Evolutionary conservation across 257 asterid genomes (phyloP).

Genomic region (Rauvolfia tetraphylla): DNA sequence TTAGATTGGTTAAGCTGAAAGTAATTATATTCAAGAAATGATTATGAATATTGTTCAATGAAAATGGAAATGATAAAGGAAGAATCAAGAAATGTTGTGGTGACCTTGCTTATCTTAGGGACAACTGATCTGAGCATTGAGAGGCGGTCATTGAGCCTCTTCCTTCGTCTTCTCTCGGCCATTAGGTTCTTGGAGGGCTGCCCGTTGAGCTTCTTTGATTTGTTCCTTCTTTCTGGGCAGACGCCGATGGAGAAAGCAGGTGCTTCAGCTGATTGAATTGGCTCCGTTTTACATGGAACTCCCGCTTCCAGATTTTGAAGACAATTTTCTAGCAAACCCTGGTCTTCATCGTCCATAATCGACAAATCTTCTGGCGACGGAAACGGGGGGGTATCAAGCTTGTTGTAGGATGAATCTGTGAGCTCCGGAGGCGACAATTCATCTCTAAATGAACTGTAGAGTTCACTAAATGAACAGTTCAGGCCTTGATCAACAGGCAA

Average conservation of each 20-base stretch:
- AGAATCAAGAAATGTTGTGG: background rate
- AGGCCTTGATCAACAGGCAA: slow-evolving; percentile 28
- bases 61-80: background rate
- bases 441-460: slow-evolving; percentile 33
- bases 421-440: slow-evolving; percentile 40
- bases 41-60: background rate
- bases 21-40: background rate
- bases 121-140: slow-evolving; percentile 86
- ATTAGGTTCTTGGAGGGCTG: slow-evolving; percentile 76
- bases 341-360: slow-evolving; percentile 29
- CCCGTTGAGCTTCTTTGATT: slow-evolving; percentile 42
- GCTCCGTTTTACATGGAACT: slow-evolving; percentile 34
- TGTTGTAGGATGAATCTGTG: slow-evolving; percentile 29
- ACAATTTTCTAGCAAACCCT: slow-evolving; percentile 17
- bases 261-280: slow-evolving; percentile 21
- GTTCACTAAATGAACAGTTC: slow-evolving; percentile 12
- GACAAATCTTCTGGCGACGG: slow-evolving; percentile 27
- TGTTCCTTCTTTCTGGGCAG: slow-evolving; percentile 29
- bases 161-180: slow-evolving; percentile 86
- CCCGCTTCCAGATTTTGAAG: slow-evolving; percentile 21
- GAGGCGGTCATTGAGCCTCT: slow-evolving; percentile 77
- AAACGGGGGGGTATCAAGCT: slow-evolving; percentile 24
- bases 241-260: slow-evolving; percentile 34
- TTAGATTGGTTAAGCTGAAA: background rate
- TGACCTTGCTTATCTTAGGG: slow-evolving; percentile 90